These are phyloP conservation scores for Prunus padus DNA, from an alignment of 306 rosid genomes.

Conservation along the genomic window DNA sequence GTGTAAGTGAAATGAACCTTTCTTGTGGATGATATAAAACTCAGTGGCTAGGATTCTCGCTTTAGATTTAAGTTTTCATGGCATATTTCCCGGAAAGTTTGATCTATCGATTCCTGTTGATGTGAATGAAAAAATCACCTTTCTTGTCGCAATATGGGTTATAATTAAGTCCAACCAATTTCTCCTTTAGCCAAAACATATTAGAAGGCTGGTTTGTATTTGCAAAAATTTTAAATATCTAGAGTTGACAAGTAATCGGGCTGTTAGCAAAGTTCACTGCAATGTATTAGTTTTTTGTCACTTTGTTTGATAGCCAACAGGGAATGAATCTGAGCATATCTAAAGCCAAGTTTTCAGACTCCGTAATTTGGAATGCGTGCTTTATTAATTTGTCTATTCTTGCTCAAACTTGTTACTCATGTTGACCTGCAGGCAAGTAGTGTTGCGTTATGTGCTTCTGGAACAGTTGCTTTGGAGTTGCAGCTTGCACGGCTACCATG, in stretches of 20 bases:
- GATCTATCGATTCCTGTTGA: not conserved
- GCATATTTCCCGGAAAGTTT: not conserved
- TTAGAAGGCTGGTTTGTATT: not conserved
- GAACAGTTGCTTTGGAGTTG: conserved; percentile 78
- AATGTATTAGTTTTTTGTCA: not conserved
- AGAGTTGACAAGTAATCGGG: not conserved
- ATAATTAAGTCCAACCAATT: not conserved
- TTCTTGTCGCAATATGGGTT: not conserved
- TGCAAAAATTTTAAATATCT: not conserved
- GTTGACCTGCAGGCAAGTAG: conserved; percentile 69
- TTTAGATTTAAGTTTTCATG: not conserved
- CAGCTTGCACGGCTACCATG: conserved; percentile 89
- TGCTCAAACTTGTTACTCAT: not conserved
- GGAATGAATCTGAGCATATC: not conserved
- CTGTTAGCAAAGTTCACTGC: not conserved
- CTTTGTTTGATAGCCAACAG: not conserved
- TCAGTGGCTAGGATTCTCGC: not conserved
- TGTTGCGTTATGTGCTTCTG: conserved; percentile 87
- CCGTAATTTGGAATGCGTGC: too few species aligned
- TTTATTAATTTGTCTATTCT: not conserved
- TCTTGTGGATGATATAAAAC: not conserved
- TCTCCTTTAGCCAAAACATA: not conserved
- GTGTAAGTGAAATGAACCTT: conserved; percentile 44
- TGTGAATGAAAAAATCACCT: not conserved
- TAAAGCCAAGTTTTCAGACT: not conserved